Conservation (phyloP, 371 early-diverging fungal species). For the Quaeritorhiza haematococci region DNA sequence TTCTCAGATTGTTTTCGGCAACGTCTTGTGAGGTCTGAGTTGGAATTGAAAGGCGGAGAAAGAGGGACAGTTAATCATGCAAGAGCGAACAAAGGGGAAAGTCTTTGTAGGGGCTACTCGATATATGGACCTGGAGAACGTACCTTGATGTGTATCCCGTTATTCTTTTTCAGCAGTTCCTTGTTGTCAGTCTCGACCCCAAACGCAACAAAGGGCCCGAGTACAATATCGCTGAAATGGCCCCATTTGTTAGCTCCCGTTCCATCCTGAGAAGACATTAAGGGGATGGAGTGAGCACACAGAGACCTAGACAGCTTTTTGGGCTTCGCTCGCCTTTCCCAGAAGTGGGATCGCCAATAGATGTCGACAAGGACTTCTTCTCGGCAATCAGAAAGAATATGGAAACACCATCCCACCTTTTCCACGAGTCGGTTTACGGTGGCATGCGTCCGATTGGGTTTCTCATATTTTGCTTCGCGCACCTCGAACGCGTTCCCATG, state of each 20-base stretch:
- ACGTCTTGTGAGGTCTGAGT: too few species aligned
- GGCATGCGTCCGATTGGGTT: conserved; percentile 40
- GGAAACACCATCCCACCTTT: conserved; percentile 12
- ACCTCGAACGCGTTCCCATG: conserved; percentile 34
- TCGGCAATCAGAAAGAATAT: too few species aligned
- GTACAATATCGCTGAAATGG: conserved; percentile 40
- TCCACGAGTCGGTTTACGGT: conserved; percentile 34
- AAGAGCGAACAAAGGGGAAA: too few species aligned
- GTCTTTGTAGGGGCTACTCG: too few species aligned
- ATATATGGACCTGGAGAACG: too few species aligned
- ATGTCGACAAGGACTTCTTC: too few species aligned
- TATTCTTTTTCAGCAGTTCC: conserved; percentile 30
- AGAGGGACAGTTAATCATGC: too few species aligned
- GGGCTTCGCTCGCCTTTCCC: background rate
- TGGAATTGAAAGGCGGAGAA: too few species aligned
- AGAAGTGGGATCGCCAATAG: background rate
- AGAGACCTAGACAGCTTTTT: too few species aligned
- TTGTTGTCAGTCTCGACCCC: conserved; percentile 38
- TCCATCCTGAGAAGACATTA: conserved; percentile 18
- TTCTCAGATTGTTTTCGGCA: too few species aligned
- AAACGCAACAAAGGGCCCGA: conserved; percentile 43
- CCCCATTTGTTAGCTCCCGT: conserved; percentile 40
- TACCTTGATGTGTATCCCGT: conserved; percentile 30
- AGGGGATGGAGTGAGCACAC: conserved; percentile 1
- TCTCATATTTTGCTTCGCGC: conserved; percentile 23